Evolutionary conservation across 495 filamentous ascomycete species (phyloP).

Genomic region (Podospora appendiculata): DNA sequence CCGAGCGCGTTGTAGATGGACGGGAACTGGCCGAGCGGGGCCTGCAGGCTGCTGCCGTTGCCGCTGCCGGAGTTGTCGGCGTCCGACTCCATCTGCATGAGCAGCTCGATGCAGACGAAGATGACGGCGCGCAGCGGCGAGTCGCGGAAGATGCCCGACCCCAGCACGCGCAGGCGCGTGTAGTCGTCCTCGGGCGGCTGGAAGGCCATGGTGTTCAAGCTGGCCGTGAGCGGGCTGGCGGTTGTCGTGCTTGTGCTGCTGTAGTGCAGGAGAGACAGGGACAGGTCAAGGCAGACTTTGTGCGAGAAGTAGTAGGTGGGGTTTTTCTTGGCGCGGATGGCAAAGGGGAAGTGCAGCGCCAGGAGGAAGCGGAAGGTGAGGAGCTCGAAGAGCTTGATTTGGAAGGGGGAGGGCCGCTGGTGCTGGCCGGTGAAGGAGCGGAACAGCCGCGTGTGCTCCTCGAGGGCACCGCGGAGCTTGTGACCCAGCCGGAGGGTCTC

Average conservation of each 20-base stretch:
- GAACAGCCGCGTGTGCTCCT: too few species aligned
- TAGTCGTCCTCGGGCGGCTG: neutral
- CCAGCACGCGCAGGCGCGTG: neutral
- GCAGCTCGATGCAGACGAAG: neutral
- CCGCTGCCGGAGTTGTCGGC: neutral
- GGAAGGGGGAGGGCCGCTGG: neutral
- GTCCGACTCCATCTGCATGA: neutral
- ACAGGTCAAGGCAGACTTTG: neutral
- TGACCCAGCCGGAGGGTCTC: too few species aligned
- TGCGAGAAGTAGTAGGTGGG: neutral
- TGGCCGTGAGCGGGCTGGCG: neutral
- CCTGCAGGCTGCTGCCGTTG: neutral
- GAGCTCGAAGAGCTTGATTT: neutral
- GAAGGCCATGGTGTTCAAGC: neutral
- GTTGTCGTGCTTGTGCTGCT: too few species aligned
- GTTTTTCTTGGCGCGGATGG: neutral
- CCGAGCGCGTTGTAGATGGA: too few species aligned
- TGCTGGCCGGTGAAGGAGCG: too few species aligned
- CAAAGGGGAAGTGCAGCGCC: neutral
- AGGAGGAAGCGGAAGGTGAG: neutral
- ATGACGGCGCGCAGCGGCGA: neutral
- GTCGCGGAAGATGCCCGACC: neutral
- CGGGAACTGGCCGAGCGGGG: neutral
- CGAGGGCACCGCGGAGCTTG: too few species aligned
- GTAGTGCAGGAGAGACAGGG: neutral